Evolutionary conservation across 345 rosid genomes (phyloP).

Genomic region (Raphanus raphanistrum): DNA sequence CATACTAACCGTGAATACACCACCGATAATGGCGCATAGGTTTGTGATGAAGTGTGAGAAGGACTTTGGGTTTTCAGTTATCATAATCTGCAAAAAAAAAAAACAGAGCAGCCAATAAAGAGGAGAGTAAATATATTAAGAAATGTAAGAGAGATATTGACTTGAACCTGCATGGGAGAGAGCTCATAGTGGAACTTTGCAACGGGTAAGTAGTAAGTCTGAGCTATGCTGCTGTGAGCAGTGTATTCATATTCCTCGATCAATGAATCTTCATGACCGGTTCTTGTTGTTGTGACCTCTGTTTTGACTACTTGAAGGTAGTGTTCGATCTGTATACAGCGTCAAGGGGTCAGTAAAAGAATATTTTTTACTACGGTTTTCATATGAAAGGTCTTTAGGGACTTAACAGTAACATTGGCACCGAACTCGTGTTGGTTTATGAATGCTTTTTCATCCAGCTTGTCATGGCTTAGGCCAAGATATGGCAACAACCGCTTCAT

Average conservation of each 20-base stretch:
- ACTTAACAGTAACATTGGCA: conserved; percentile 98
- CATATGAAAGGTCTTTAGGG: neutral
- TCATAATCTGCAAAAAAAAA: conserved; percentile 59
- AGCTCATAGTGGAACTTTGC: conserved; percentile 90
- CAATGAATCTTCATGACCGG: conserved; percentile 46
- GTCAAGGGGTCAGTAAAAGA: neutral
- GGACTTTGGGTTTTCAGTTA: conserved; percentile 77
- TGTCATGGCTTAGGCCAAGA: conserved; percentile 83
- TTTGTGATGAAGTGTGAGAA: conserved; percentile 94
- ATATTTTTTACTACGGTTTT: neutral
- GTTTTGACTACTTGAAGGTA: conserved; percentile 94
- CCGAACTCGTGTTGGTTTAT: conserved; percentile 73
- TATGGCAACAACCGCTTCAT: conserved; percentile 69
- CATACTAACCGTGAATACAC: conserved; percentile 86
- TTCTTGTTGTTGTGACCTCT: conserved; percentile 61
- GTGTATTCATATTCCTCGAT: conserved; percentile 92
- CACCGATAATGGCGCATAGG: conserved; percentile 94
- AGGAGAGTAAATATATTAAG: neutral
- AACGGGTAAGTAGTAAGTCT: conserved; percentile 66
- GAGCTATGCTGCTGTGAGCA: conserved; percentile 84
- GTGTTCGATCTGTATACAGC: conserved; percentile 75
- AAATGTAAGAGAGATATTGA: neutral
- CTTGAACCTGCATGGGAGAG: conserved; percentile 95
- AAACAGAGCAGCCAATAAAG: conserved; percentile 14
- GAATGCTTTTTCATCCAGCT: conserved; percentile 74